Conservation (phyloP, 257 asterid genomes). For the Scutellaria galericulata region DNA sequence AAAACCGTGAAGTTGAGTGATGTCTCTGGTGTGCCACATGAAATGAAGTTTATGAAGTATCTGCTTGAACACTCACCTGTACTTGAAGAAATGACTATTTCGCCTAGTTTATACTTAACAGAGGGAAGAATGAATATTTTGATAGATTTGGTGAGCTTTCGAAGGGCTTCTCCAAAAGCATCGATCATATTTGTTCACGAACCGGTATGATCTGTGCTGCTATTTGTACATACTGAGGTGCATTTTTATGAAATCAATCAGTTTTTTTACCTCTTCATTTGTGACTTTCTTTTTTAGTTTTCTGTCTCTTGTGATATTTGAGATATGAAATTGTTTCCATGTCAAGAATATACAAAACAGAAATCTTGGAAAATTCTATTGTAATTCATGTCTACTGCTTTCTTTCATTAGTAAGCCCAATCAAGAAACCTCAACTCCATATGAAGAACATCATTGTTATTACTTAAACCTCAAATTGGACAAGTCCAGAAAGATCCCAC, state of each 20-base stretch:
- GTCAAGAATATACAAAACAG: background rate
- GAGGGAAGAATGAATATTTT: constrained; percentile 64
- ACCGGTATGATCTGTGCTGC: constrained; percentile 37
- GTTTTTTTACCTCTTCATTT: background rate
- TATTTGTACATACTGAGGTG: background rate
- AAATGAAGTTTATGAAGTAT: constrained; percentile 71
- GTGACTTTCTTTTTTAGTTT: background rate
- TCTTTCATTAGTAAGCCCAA: background rate
- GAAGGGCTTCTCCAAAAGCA: constrained; percentile 82
- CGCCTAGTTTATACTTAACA: constrained; percentile 50
- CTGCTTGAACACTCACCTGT: constrained; percentile 70
- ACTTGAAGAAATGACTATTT: constrained; percentile 64
- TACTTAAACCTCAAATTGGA: constrained; percentile 14
- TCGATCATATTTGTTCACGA: constrained; percentile 59
- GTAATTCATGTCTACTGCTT: background rate
- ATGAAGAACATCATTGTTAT: constrained; percentile 36
- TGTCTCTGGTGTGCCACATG: constrained; percentile 60
- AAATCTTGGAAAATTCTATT: background rate
- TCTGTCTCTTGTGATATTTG: background rate
- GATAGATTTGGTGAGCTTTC: constrained; percentile 65
- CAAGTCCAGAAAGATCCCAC: constrained; percentile 24
- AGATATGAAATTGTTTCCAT: background rate
- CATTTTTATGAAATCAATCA: background rate
- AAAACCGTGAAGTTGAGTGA: constrained; percentile 65
- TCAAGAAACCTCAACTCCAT: constrained; percentile 19